Conservation (phyloP, 108 stramenopile genomes). For the Nannochloropsis salina region DNA sequence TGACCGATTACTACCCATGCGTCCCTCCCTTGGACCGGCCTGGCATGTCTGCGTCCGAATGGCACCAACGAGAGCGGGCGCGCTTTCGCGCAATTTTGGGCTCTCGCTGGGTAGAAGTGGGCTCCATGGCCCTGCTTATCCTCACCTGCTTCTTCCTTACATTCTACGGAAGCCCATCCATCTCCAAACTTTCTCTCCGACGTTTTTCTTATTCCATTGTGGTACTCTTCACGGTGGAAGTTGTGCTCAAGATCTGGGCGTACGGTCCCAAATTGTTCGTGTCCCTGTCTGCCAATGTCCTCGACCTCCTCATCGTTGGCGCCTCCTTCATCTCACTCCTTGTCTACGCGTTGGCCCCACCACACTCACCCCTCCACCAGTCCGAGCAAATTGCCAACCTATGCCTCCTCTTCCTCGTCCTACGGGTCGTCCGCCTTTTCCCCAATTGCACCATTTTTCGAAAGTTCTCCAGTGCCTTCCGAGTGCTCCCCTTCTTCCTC, state of each 20-base stretch:
- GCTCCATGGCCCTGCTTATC: neutral
- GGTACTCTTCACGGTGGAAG: neutral
- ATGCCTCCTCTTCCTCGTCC: neutral
- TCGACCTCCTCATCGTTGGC: neutral
- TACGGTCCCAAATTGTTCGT: neutral
- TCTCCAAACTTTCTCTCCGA: neutral
- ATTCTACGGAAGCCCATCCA: neutral
- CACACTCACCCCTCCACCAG: neutral
- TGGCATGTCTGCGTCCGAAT: neutral
- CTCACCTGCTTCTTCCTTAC: constrained; percentile 17
- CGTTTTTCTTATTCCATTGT: neutral
- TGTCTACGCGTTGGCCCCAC: neutral
- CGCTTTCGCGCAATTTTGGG: neutral
- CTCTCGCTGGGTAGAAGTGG: neutral
- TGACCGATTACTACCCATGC: neutral
- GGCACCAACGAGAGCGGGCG: constrained; percentile 19
- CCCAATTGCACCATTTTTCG: neutral
- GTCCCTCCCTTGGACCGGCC: neutral
- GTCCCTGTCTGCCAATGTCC: neutral
- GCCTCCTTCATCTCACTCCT: constrained; percentile 17
- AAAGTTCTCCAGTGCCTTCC: constrained; percentile 3
- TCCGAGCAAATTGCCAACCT: constrained; percentile 17
- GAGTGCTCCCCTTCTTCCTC: neutral
- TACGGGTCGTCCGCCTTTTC: neutral
- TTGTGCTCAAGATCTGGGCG: neutral